phyloP scores from a whole-genome alignment of 2,329 filamentous ascomycete species.

The Cercospora zeina region DNA sequence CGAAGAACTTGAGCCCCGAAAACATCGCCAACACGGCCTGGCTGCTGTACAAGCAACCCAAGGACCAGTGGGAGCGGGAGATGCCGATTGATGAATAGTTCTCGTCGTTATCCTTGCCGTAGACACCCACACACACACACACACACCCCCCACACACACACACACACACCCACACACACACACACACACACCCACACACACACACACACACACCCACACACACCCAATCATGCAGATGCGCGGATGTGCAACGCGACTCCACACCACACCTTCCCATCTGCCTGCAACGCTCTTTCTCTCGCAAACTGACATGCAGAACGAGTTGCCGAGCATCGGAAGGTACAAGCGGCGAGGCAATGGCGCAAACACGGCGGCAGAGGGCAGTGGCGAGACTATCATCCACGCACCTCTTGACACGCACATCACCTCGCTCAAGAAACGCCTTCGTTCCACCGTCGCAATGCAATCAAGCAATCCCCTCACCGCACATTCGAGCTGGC shows the following conservation, averaged over 20 bases:
- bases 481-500: not conserved
- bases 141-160: too few species aligned
- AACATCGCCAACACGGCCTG: conserved; percentile 51
- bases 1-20: conserved; percentile 47
- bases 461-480: not conserved
- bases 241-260: not conserved
- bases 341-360: not conserved
- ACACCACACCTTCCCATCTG: not conserved
- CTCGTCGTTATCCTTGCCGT: too few species aligned
- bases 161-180: too few species aligned
- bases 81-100: conserved; percentile 42
- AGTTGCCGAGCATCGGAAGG: too few species aligned
- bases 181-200: too few species aligned
- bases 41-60: conserved; percentile 47
- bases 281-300: not conserved
- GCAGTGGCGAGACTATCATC: too few species aligned
- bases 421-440: conserved; percentile 5
- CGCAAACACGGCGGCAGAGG: too few species aligned
- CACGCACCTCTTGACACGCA: conserved; percentile 1
- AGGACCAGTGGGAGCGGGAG: conserved; percentile 44
- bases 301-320: too few species aligned
- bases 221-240: conserved; percentile 6
- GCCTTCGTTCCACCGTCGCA: conserved; percentile 1
- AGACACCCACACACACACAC: too few species aligned
- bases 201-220: too few species aligned